These are phyloP conservation scores for Cinnamomum micranthum DNA, from an alignment of 164 flowering plant species.

Conservation along the genomic window DNA sequence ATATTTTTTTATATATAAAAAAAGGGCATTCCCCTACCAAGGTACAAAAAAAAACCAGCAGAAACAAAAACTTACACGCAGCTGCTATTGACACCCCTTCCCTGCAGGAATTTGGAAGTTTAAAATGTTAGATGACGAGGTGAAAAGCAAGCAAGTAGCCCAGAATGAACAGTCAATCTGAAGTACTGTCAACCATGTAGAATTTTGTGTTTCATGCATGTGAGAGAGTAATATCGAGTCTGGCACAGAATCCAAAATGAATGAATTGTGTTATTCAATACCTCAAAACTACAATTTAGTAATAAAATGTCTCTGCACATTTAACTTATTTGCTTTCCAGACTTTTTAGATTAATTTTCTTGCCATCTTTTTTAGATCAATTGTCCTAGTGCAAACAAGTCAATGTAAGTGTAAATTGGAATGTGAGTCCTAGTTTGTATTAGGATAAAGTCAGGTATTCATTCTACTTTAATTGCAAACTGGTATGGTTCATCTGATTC, in stretches of 20 bases:
- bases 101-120: slow-evolving; percentile 29
- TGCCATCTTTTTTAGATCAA: background rate
- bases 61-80: slow-evolving; percentile 35
- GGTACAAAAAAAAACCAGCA: background rate
- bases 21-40: too few relatives aligned
- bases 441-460: too few relatives aligned
- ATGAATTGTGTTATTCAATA: too few relatives aligned
- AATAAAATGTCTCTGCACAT: background rate
- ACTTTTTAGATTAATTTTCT: background rate
- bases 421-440: too few relatives aligned
- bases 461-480: too few relatives aligned
- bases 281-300: background rate
- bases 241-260: background rate
- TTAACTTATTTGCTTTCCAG: too few relatives aligned
- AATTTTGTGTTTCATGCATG: background rate
- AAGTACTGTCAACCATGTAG: background rate
- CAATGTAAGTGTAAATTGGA: background rate
- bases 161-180: background rate
- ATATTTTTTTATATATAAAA: background rate
- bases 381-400: background rate
- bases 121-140: slow-evolving; percentile 6
- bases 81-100: slow-evolving; percentile 64
- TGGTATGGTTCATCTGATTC: too few relatives aligned
- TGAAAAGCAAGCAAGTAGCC: background rate
- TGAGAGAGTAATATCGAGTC: background rate